Conservation (phyloP, 768 basidiomycete species). For the Termitomyces sp. region DNA sequence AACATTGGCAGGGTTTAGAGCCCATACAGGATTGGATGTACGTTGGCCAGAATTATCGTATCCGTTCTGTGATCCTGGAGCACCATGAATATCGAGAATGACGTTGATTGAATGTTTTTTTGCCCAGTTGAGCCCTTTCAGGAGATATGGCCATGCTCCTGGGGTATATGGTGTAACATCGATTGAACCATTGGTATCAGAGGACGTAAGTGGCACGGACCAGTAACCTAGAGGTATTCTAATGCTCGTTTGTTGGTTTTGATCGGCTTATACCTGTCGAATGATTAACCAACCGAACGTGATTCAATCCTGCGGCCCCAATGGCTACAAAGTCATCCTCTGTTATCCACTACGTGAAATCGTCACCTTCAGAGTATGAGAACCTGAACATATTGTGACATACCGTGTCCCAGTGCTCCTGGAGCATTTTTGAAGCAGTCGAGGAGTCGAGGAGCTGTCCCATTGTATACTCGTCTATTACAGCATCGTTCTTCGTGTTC, state of each 20-base stretch:
- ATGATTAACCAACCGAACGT: slow-evolving; percentile 46
- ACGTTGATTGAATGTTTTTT: slow-evolving; percentile 55
- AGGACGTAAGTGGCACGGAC: slow-evolving; percentile 64
- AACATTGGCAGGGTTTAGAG: slow-evolving; percentile 40
- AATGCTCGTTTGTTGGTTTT: not conserved
- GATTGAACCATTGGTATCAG: slow-evolving; percentile 40
- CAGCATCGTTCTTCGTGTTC: slow-evolving; percentile 46
- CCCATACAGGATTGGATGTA: slow-evolving; percentile 53
- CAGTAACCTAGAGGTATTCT: slow-evolving; percentile 74
- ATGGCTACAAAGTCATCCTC: slow-evolving; percentile 68
- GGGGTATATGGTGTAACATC: slow-evolving; percentile 49
- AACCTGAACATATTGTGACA: slow-evolving; percentile 9
- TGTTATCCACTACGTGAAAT: slow-evolving; percentile 44
- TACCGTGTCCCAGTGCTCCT: slow-evolving; percentile 54
- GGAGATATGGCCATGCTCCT: slow-evolving; percentile 68
- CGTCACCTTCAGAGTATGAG: not conserved
- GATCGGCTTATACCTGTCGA: not conserved
- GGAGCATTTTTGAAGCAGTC: slow-evolving; percentile 36
- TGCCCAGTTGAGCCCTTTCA: slow-evolving; percentile 62
- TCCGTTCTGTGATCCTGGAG: slow-evolving; percentile 60
- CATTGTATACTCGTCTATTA: slow-evolving; percentile 61
- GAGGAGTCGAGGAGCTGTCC: slow-evolving; percentile 44
- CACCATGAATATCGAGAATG: slow-evolving; percentile 75
- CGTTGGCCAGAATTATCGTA: slow-evolving; percentile 75
- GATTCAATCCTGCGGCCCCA: slow-evolving; percentile 60